Evolutionary conservation across 805 yeast species (phyloP), one percentile per base, ranked within the genome.

Genomic region (Helenozyma baotianmanensis): DNA sequence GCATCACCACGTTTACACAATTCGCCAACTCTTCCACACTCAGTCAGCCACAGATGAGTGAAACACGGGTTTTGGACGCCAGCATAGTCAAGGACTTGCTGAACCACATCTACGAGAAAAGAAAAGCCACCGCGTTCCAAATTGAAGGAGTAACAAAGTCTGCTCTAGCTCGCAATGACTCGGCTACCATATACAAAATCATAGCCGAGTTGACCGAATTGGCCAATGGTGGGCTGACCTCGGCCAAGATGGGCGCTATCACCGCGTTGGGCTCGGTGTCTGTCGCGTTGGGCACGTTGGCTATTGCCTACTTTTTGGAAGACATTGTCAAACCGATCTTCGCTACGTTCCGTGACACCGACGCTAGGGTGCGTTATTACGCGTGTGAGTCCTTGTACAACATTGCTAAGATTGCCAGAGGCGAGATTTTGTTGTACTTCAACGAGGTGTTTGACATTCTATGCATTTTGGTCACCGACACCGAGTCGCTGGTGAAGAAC

Each of bases 221-320:
- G 84, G 89, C 66, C 80, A 56, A 54, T 31, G 85, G 60, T 78
- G 96, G 32, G 71, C 83, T 70, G 25, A 64, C 61, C 30, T 86
- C 95, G 5, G 68, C 68, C 12, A 74, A 96, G 47, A 89, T 88
- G 68, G 98, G 98, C 12, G 97, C 97, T 0, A 70, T 90, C 25
- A 90, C 95, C 45, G 97, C 97, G 0, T 64, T 92, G 13, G 98
- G 97, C 4, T 95, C 96, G 9, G 92, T 88, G 4, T 88, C 96
- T 0, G 89, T 92, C 35, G 97, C 97, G 0, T 61, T 92, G 19
- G 97, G 97, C 2, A 72, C 74, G 25, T 77, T 76, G 45, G 90
- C 89, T 29, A 86, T 92, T 22, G 92, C 96, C 0, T 65, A 67
- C 36, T 90, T 86, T 50, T 60, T 92, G 30, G 92, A 86, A 38